phyloP scores from a whole-genome alignment of 352 stramenopile species.

The Globisporangium acanthophoron region DNA sequence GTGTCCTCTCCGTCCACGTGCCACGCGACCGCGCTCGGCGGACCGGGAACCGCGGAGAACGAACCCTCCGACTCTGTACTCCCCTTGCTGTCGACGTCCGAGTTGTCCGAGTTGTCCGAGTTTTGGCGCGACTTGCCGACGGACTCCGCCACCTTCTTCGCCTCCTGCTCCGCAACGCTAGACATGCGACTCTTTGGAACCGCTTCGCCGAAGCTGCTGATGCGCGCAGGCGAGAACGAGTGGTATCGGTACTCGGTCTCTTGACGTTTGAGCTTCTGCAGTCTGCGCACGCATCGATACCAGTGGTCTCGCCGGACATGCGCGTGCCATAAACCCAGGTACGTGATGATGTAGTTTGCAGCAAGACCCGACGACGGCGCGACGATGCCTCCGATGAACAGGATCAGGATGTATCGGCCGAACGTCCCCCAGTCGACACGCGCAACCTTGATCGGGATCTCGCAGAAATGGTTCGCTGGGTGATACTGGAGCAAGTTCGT shows the following conservation, averaged over 20 bases:
- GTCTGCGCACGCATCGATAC: slow-evolving; percentile 64
- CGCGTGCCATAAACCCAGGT: slow-evolving; percentile 74
- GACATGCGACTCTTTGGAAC: slow-evolving; percentile 16
- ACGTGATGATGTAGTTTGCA: slow-evolving; percentile 78
- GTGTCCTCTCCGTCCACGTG: slow-evolving; percentile 86
- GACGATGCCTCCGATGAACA: slow-evolving; percentile 72
- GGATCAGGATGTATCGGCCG: slow-evolving; percentile 58
- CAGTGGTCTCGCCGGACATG: slow-evolving; percentile 82
- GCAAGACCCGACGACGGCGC: slow-evolving; percentile 54
- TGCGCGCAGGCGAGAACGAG: slow-evolving; percentile 68
- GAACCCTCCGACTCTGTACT: slow-evolving; percentile 60
- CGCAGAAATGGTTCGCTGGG: slow-evolving; percentile 45
- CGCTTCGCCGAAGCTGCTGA: slow-evolving; percentile 31
- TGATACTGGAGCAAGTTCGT: slow-evolving; percentile 41
- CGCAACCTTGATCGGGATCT: slow-evolving; percentile 53
- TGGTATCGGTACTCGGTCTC: slow-evolving; percentile 66
- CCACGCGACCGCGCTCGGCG: slow-evolving; percentile 69
- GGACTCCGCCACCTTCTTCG: slow-evolving; percentile 11
- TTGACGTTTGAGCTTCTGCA: slow-evolving; percentile 78
- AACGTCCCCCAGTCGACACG: slow-evolving; percentile 51
- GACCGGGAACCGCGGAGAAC: slow-evolving; percentile 30
- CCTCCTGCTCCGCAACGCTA: slow-evolving; percentile 23
- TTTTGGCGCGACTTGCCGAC: slow-evolving; percentile 7
- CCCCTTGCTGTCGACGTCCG: slow-evolving; percentile 35
- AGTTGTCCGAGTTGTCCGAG: slow-evolving; percentile 9